Evolutionary conservation across 768 basidiomycete genomes (phyloP).

Genomic region (Butyriboletus loyo): DNA sequence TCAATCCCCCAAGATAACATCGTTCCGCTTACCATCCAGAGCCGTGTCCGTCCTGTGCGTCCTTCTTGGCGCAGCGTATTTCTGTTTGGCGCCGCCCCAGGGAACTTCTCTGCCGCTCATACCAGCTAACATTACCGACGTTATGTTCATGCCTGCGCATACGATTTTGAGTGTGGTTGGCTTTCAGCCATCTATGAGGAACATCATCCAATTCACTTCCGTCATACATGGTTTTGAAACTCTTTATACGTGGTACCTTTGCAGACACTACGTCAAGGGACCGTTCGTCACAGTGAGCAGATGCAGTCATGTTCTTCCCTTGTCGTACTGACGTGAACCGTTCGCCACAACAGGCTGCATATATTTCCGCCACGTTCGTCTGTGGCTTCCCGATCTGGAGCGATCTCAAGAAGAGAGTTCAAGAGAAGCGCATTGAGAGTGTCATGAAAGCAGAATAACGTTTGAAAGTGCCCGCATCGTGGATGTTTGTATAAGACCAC

Average conservation of each 20-base stretch:
- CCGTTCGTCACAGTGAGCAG: conserved; percentile 17
- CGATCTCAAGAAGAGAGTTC: conserved; percentile 56
- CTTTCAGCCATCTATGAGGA: conserved; percentile 14
- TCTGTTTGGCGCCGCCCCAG: conserved; percentile 16
- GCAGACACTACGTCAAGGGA: conserved; percentile 26
- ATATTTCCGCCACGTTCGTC: conserved; percentile 48
- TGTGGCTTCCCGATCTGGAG: conserved; percentile 55
- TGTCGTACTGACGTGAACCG: background rate
- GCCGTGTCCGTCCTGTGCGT: conserved; percentile 11
- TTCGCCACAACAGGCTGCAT: conserved; percentile 41
- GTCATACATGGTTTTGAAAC: conserved; percentile 24
- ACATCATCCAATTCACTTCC: conserved; percentile 1
- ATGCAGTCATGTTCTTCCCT: background rate
- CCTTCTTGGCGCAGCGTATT: conserved; percentile 19
- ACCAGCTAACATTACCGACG: conserved; percentile 9
- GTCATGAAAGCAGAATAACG: conserved; percentile 69
- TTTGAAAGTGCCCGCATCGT: background rate
- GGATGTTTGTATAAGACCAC: background rate
- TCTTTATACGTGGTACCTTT: conserved; percentile 31
- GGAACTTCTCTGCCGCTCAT: conserved; percentile 18
- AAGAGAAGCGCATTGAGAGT: conserved; percentile 69
- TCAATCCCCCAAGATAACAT: conserved; percentile 57
- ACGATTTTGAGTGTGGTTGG: conserved; percentile 10
- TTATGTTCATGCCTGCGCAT: conserved; percentile 22
- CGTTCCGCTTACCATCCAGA: conserved; percentile 49